Evolutionary conservation across 805 yeast genomes (phyloP).

Genomic region (Wickerhamomyces pijperi): DNA sequence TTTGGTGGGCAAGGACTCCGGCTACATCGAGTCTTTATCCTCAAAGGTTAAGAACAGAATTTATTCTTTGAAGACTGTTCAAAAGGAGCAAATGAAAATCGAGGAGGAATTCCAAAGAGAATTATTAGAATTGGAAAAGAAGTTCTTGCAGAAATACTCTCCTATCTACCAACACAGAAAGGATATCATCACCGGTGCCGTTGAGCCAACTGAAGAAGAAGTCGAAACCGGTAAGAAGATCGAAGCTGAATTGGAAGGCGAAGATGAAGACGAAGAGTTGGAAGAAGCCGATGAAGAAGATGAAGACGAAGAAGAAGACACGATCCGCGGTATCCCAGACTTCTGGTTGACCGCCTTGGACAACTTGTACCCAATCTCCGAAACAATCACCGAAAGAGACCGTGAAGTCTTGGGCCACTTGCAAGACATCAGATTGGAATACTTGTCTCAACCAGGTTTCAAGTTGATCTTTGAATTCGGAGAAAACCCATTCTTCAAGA

Average conservation of each 20-base stretch:
- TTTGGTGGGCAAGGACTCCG: constrained; percentile 77
- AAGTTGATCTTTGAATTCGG: constrained; percentile 73
- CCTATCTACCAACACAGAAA: constrained; percentile 72
- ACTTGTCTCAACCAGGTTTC: constrained; percentile 81
- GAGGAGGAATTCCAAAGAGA: constrained; percentile 91
- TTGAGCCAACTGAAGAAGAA: constrained; percentile 72
- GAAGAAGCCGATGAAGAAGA: constrained; percentile 30
- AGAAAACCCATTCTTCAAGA: constrained; percentile 66
- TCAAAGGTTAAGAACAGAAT: constrained; percentile 63
- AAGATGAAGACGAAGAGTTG: constrained; percentile 30
- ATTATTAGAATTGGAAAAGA: constrained; percentile 75
- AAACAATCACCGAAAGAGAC: constrained; percentile 83
- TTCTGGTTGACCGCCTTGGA: constrained; percentile 96
- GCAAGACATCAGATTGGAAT: constrained; percentile 64
- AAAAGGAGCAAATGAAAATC: constrained; percentile 65
- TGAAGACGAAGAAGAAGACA: constrained; percentile 31
- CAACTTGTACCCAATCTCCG: constrained; percentile 71
- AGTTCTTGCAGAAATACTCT: constrained; percentile 57
- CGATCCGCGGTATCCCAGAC: constrained; percentile 70
- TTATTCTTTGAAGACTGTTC: constrained; percentile 71
- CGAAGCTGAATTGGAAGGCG: constrained; percentile 42
- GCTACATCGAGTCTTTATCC: constrained; percentile 74
- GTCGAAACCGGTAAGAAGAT: constrained; percentile 67
- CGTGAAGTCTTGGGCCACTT: constrained; percentile 67
- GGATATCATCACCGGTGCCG: constrained; percentile 57